Conservation (phyloP, 192 early-diverging fungal species). For the Umbelopsis isabellina region DNA sequence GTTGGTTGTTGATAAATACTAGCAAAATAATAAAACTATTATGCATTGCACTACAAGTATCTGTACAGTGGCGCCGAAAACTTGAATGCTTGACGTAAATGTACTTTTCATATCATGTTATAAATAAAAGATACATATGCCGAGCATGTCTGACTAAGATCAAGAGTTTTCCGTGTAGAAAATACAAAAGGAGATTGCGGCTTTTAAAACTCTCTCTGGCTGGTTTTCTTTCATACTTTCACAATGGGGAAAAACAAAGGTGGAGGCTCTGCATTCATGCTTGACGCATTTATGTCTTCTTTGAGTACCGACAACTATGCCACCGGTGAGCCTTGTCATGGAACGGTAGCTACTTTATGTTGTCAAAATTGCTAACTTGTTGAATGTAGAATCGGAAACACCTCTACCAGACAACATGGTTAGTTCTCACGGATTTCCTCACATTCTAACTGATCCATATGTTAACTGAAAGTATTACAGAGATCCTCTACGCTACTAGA, state of each 20-base stretch:
- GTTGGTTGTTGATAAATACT: too few relatives aligned
- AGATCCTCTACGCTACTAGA: constrained; percentile 52
- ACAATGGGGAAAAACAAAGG: constrained; percentile 31
- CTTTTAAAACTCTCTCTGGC: background rate
- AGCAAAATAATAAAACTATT: too few relatives aligned
- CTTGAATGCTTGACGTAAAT: too few relatives aligned
- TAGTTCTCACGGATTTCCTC: background rate
- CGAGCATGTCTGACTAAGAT: too few relatives aligned
- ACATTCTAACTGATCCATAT: background rate
- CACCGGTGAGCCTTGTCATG: background rate
- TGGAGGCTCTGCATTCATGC: background rate
- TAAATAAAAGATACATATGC: too few relatives aligned
- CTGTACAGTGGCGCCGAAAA: background rate
- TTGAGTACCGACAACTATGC: background rate
- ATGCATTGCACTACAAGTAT: background rate
- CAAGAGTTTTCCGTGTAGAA: too few relatives aligned
- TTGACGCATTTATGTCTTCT: constrained; percentile 26
- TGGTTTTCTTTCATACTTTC: background rate
- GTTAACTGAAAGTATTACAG: constrained; percentile 24
- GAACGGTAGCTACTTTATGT: background rate
- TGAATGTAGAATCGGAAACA: constrained; percentile 8
- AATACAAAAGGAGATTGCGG: too few relatives aligned
- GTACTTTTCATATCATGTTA: too few relatives aligned
- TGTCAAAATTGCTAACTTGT: background rate
- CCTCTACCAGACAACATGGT: constrained; percentile 36